Evolutionary conservation across 1,284 basidiomycete genomes (phyloP).

Genomic region (Ceratorhiza oryzae-sativae): DNA sequence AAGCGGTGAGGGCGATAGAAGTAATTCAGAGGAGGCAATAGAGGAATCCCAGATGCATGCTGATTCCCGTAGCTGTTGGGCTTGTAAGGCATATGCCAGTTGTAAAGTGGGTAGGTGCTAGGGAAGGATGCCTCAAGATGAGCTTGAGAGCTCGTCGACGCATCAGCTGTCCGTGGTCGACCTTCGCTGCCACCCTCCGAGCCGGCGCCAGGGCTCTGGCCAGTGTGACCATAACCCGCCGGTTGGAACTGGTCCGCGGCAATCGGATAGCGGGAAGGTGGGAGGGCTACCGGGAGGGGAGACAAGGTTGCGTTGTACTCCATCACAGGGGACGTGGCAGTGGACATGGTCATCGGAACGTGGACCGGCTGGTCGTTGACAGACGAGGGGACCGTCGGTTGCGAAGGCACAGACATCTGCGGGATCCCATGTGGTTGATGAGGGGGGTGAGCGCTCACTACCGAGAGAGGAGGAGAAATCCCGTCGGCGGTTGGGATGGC

Average conservation of each 20-base stretch:
- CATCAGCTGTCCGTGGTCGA: slow-evolving; percentile 34
- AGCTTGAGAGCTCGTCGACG: slow-evolving; percentile 1
- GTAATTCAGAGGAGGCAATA: slow-evolving; percentile 71
- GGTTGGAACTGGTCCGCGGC: slow-evolving; percentile 64
- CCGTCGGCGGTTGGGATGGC: slow-evolving; percentile 13
- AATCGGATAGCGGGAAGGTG: slow-evolving; percentile 74
- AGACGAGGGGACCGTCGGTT: slow-evolving; percentile 35
- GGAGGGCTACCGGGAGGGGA: slow-evolving; percentile 48
- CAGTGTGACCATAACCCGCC: slow-evolving; percentile 25
- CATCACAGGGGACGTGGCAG: slow-evolving; percentile 27
- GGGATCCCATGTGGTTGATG: slow-evolving; percentile 25
- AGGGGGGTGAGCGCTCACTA: neutral
- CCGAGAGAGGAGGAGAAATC: slow-evolving; percentile 8
- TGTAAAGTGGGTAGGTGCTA: slow-evolving; percentile 62
- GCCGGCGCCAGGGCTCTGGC: slow-evolving; percentile 31
- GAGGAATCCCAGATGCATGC: slow-evolving; percentile 55
- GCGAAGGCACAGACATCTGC: slow-evolving; percentile 36
- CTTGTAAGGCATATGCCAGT: slow-evolving; percentile 75
- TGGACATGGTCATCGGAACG: slow-evolving; percentile 27
- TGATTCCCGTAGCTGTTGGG: slow-evolving; percentile 48
- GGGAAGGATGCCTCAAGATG: slow-evolving; percentile 36
- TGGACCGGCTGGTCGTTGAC: slow-evolving; percentile 30
- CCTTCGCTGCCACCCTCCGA: slow-evolving; percentile 33
- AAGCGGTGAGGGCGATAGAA: slow-evolving; percentile 72
- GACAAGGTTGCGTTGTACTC: slow-evolving; percentile 32